Percentiles rank a stretch among this genome's conserved stretches.
These are phyloP conservation scores for Trametes polyzona DNA, from an alignment of 1,284 basidiomycete species.

Conservation along the genomic window DNA sequence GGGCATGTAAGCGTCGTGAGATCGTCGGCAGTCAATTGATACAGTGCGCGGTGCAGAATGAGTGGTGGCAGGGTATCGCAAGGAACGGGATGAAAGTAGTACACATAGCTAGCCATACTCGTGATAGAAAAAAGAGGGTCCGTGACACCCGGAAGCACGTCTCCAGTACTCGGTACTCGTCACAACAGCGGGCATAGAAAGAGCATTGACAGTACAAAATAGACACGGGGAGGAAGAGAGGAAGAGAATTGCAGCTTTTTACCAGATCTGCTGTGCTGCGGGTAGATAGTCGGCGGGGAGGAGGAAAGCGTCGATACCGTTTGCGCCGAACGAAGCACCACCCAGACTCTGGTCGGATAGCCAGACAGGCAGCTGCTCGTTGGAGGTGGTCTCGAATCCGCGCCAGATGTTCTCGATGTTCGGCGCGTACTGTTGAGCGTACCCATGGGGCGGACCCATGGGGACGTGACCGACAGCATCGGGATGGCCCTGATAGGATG, in stretches of 20 bases:
- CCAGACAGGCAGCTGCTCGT: slow-evolving; percentile 80
- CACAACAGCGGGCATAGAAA: slow-evolving; percentile 16
- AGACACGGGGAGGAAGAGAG: background rate
- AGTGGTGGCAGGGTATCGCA: slow-evolving; percentile 20
- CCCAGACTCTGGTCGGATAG: slow-evolving; percentile 80
- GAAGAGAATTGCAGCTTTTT: slow-evolving; percentile 22
- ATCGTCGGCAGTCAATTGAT: slow-evolving; percentile 12
- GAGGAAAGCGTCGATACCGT: slow-evolving; percentile 83
- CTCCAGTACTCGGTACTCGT: slow-evolving; percentile 14
- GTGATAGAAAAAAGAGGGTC: slow-evolving; percentile 12
- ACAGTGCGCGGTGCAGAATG: slow-evolving; percentile 17
- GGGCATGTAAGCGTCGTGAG: slow-evolving; percentile 6
- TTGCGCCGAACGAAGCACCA: slow-evolving; percentile 71
- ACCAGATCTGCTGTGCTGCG: slow-evolving; percentile 75
- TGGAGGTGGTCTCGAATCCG: slow-evolving; percentile 69
- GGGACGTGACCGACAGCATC: slow-evolving; percentile 31
- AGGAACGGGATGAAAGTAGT: background rate
- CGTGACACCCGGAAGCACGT: slow-evolving; percentile 2
- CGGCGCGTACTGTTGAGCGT: slow-evolving; percentile 39
- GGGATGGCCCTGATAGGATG: slow-evolving; percentile 30
- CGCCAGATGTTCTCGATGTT: slow-evolving; percentile 78
- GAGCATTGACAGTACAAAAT: slow-evolving; percentile 1
- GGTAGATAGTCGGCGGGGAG: slow-evolving; percentile 75
- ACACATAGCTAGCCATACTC: slow-evolving; percentile 22
- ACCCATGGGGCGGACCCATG: slow-evolving; percentile 35